These are phyloP conservation scores for Diaporthe vexans DNA, from an alignment of 2,329 filamentous ascomycete species.

Conservation along the genomic window DNA sequence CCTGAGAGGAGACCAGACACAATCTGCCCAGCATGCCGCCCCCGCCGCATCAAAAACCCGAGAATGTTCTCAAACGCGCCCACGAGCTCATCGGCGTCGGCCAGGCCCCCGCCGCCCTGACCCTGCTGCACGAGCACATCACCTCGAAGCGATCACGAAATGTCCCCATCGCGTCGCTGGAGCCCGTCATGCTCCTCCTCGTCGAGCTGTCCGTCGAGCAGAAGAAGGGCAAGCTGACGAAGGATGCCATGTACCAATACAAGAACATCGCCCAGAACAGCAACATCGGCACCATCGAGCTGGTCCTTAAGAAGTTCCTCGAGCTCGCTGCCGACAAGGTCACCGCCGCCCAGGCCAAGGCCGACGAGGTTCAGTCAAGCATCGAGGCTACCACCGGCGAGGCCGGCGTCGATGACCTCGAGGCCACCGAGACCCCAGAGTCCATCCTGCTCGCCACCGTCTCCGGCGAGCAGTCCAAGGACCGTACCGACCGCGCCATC, in stretches of 20 bases:
- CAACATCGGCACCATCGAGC: constrained; percentile 97
- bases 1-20: constrained; percentile 28
- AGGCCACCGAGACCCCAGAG: constrained; percentile 97
- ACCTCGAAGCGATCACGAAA: constrained; percentile 98
- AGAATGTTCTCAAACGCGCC: constrained; percentile 99
- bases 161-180: constrained; percentile 94
- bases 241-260: constrained; percentile 99
- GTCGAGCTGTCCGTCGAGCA: constrained; percentile 97
- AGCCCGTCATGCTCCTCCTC: constrained; percentile 98
- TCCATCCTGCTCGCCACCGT: constrained; percentile 98
- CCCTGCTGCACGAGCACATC: constrained; percentile 98
- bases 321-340: constrained; percentile 97
- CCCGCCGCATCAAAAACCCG: constrained; percentile 95
- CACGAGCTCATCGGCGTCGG: constrained; percentile 99
- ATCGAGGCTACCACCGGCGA: constrained; percentile 82
- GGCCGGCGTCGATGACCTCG: constrained; percentile 90
- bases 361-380: constrained; percentile 91
- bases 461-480: constrained; percentile 96
- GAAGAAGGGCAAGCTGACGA: constrained; percentile 97
- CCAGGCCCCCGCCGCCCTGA: constrained; percentile 92
- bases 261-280: constrained; percentile 99
- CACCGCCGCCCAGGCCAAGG: constrained; percentile 93
- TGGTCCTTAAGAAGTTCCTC: constrained; percentile 98
- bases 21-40: constrained; percentile 73
- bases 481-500: constrained; percentile 97